Conservation (phyloP, 805 yeast genomes). For the Dipodascopsis uninucleata region DNA sequence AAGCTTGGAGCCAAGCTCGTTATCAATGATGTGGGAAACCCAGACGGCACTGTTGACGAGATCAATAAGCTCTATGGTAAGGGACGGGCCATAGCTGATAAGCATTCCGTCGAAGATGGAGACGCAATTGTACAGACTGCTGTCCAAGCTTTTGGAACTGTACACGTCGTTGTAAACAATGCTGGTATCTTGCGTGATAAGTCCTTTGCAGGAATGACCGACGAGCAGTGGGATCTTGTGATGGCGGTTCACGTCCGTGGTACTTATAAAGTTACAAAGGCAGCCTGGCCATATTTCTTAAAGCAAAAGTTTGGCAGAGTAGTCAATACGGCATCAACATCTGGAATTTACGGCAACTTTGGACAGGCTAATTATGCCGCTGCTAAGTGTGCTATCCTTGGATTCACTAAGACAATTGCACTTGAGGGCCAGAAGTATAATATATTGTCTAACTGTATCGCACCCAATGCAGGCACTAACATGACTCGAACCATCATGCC, state of each 20-base stretch:
- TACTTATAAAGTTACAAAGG: conserved; percentile 73
- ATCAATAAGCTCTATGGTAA: conserved; percentile 56
- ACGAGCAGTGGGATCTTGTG: conserved; percentile 78
- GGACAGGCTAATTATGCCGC: conserved; percentile 97
- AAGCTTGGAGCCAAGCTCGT: conserved; percentile 93
- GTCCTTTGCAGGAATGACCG: conserved; percentile 79
- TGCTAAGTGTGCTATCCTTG: conserved; percentile 85
- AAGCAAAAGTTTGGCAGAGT: conserved; percentile 78
- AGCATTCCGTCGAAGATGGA: conserved; percentile 79
- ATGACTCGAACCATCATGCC: conserved; percentile 89
- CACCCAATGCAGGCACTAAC: conserved; percentile 97
- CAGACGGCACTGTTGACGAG: conserved; percentile 69
- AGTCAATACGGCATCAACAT: conserved; percentile 87
- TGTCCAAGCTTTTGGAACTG: conserved; percentile 68
- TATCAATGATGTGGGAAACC: conserved; percentile 81
- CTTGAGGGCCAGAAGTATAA: conserved; percentile 80
- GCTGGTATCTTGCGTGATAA: conserved; percentile 93
- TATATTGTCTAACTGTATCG: conserved; percentile 76
- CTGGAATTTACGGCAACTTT: conserved; percentile 95
- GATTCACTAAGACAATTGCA: conserved; percentile 81
- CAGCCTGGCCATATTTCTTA: conserved; percentile 87
- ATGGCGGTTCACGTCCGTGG: conserved; percentile 79
- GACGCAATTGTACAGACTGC: conserved; percentile 75
- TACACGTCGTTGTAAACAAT: conserved; percentile 83
- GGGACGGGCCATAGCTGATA: conserved; percentile 78